Percentiles rank a stretch among this genome's conserved stretches.
These are phyloP conservation scores for Coniosporium apollinis DNA, from an alignment of 495 filamentous ascomycete genomes.

Conservation along the genomic window DNA sequence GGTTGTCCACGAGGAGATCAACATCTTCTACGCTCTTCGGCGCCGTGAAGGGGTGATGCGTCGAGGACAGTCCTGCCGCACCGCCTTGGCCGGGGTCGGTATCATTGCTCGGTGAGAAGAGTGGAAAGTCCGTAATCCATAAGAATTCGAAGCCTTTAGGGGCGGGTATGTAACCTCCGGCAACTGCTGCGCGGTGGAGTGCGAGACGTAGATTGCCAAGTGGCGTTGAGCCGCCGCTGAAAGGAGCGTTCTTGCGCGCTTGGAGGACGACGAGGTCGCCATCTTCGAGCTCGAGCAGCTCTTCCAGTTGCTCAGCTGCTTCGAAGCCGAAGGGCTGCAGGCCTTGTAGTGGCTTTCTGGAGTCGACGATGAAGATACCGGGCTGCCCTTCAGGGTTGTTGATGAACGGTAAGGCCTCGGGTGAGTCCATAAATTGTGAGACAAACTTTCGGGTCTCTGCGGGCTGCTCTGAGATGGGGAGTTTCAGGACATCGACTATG, in stretches of 20 bases:
- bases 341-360: slow-evolving; percentile 50
- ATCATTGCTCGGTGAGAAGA: slow-evolving; percentile 60
- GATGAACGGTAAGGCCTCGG: slow-evolving; percentile 42
- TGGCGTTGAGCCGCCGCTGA: slow-evolving; percentile 56
- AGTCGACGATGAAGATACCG: slow-evolving; percentile 57
- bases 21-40: slow-evolving; percentile 59
- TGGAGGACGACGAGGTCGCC: slow-evolving; percentile 69
- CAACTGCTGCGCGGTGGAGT: slow-evolving; percentile 48
- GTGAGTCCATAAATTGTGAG: slow-evolving; percentile 45
- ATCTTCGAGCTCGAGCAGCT: slow-evolving; percentile 36
- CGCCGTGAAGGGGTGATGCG: slow-evolving; percentile 93
- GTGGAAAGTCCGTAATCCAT: slow-evolving; percentile 82
- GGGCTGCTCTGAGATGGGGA: slow-evolving; percentile 33
- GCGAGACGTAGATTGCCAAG: slow-evolving; percentile 60
- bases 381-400: slow-evolving; percentile 53
- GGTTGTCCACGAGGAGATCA: slow-evolving; percentile 53
- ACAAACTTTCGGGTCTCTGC: slow-evolving; percentile 42
- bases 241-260: slow-evolving; percentile 46
- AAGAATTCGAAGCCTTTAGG: slow-evolving; percentile 45
- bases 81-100: slow-evolving; percentile 72
- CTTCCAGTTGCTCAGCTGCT: slow-evolving; percentile 40
- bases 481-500: slow-evolving; percentile 53
- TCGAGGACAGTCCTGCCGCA: slow-evolving; percentile 60
- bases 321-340: slow-evolving; percentile 60
- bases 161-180: slow-evolving; percentile 35